A percentile compares a stretch with the other conserved stretches of the same genome.
phyloP scores from a whole-genome alignment of 106 monocot genomes.

The Dendrobium chrysotoxum region DNA sequence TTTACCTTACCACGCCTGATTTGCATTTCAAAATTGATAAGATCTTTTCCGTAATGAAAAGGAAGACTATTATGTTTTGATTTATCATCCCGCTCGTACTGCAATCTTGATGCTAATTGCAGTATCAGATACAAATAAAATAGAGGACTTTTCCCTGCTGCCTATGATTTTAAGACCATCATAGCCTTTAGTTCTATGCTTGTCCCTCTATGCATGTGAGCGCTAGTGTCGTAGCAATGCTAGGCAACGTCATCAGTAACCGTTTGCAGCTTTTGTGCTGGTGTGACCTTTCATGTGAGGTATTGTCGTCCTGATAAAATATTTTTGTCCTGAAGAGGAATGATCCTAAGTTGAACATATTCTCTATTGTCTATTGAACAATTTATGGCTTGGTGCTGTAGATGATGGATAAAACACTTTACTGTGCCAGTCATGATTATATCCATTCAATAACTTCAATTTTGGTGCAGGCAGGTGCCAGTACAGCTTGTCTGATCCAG shows the following conservation, averaged over 20 bases:
- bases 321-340: not conserved
- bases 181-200: not conserved
- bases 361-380: not conserved
- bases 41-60: too few species aligned
- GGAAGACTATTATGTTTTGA: not conserved
- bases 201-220: too few species aligned
- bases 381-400: not conserved
- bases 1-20: too few species aligned
- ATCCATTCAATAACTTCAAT: not conserved
- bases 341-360: not conserved
- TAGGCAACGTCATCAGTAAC: too few species aligned
- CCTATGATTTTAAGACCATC: not conserved
- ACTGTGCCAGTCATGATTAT: not conserved
- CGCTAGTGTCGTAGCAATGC: too few species aligned
- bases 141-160: not conserved
- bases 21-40: too few species aligned
- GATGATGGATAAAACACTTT: not conserved
- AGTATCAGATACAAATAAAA: not conserved
- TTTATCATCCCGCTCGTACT: not conserved
- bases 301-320: not conserved
- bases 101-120: not conserved
- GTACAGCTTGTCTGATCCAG: conserved; percentile 23
- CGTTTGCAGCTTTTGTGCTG: too few species aligned
- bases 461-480: conserved; percentile 38
- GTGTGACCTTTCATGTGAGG: too few species aligned